These are phyloP conservation scores for Phalaenopsis hybrid DNA, from an alignment of 116 monocot genomes.

Conservation along the genomic window DNA sequence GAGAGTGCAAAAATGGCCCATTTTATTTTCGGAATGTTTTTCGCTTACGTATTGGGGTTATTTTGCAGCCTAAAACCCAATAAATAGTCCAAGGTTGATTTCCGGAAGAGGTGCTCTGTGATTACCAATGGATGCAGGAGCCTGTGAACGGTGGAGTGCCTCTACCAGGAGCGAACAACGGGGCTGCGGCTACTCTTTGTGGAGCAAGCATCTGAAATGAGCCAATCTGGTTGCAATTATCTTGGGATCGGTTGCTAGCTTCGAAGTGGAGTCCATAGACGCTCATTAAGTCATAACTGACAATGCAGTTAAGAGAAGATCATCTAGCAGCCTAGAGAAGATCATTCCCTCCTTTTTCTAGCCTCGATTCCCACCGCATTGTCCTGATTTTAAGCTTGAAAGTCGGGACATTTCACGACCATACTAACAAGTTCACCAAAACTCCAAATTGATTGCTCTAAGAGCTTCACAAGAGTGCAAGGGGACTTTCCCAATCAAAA, in stretches of 20 bases:
- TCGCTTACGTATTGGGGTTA: neutral
- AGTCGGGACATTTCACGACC: no score
- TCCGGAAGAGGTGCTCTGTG: neutral
- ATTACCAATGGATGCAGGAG: conserved; percentile 36
- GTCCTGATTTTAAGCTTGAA: no score
- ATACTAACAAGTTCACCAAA: no score
- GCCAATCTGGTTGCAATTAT: conserved; percentile 29
- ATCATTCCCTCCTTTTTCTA: no score
- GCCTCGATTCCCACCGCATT: no score
- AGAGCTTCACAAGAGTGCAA: no score
- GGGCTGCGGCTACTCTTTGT: conserved; percentile 47
- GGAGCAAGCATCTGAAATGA: conserved; percentile 51
- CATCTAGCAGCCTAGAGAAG: no score
- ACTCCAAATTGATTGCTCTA: no score
- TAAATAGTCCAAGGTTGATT: neutral
- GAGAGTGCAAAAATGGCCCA: neutral
- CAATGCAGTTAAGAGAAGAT: neutral
- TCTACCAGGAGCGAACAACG: conserved; percentile 29
- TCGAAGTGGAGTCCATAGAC: conserved; percentile 45
- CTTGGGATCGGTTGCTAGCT: conserved; percentile 33
- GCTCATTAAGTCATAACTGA: conserved; percentile 12
- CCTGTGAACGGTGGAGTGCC: conserved; percentile 20
- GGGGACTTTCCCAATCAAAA: no score
- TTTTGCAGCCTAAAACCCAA: neutral
- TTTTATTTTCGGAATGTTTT: neutral